Evolutionary conservation across 257 asterid genomes (phyloP), one percentile per base, ranked within the genome.

Genomic region (Rehmannia glutinosa): DNA sequence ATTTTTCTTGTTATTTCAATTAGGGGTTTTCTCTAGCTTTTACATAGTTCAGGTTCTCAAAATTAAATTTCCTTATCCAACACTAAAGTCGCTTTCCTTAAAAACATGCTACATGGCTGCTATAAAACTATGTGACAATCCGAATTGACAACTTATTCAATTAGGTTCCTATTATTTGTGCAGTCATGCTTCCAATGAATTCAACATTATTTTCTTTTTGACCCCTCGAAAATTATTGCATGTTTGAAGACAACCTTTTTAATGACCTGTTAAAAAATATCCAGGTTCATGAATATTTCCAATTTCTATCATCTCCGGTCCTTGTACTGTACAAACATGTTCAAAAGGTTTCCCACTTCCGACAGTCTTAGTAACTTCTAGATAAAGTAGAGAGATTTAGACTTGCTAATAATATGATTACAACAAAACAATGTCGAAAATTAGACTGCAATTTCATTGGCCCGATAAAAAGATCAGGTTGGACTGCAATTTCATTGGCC

Each of bases 151-250:
- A n/a, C n/a, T n/a, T n/a, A n/a, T n/a, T n/a, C n/a, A n/a, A n/a
- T n/a, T n/a, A n/a, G n/a, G n/a, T n/a, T n/a, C n/a, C n/a, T n/a
- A 32, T 1, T 32, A 32, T 32, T 54, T 8, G 15, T 16, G 17
- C 74, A 73, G 60, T 59, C 78, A 67, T 60, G 65, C 25, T n/a
- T n/a, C n/a, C n/a, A n/a, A n/a, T n/a, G n/a, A n/a, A n/a, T 28
- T 17, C 38, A 41, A 32, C 69, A 45, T 12, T 41, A n/a, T n/a
- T n/a, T n/a, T n/a, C n/a, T 23, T 41, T 8, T 27, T 36, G 17
- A 15, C 47, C 64, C 64, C 27, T 8, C 45, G 1, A 6, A 35
- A n/a, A 13, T 46, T 17, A 66, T 54, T 45, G 51, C 68, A 32
- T 47, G 25, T 21, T 20, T 51, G 32, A 52, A 11, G 75, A 23